Base-by-base conservation (phyloP, 2,329 filamentous ascomycete species). In the Remersonia thermophila region DNA sequence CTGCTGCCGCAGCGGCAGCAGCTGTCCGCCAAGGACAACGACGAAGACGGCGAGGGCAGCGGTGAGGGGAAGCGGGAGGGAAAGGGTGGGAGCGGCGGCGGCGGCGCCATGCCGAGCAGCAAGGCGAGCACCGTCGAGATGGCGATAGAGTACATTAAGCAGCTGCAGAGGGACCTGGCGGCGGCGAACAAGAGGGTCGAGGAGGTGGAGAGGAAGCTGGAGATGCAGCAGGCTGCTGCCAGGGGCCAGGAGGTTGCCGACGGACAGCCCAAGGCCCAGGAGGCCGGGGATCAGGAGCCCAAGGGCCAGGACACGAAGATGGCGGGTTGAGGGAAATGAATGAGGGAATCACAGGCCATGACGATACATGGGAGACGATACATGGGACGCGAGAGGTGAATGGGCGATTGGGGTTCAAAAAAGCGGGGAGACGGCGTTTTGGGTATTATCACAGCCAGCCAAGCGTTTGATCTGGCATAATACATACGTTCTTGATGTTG, bases 111-210 rank as follows among this genome's bases (percentile, higher is more conserved):
- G 35, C 76, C 81, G 23, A 86, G 80, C 51, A 95, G 86, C 60
- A 98, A 96, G 57, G 91, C 91, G 2, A 93, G 83, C 48, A 95
- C 93, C 1, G 91, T 98, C n/a, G 91, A 98, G 59, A 79, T 83
- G 60, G 91, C 91, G 2, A 96, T 96, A 50, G 80, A 87, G 39
- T 95, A 96, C 54, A 95, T 98, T 61, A 89, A 84, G 58, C 71
- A 78, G 41, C 60, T 98, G 42, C 78, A 93, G 58, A 65, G 73
- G 48, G 82, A 93, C 53, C 63, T 85, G 12, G 71, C 68, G 2
- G 71, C 75, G 25, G 77, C 77, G 15, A 77, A 77, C 35, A 64
- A 61, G 41, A 65, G 75, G 47, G 72, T 86, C 11, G 69, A 70
- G 16, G 68, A 70, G 38, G 73, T 80, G 12, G 81, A 83, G 53